phyloP scores from a whole-genome alignment of 2,329 filamentous ascomycete species.

The Monosporascus sp. region DNA sequence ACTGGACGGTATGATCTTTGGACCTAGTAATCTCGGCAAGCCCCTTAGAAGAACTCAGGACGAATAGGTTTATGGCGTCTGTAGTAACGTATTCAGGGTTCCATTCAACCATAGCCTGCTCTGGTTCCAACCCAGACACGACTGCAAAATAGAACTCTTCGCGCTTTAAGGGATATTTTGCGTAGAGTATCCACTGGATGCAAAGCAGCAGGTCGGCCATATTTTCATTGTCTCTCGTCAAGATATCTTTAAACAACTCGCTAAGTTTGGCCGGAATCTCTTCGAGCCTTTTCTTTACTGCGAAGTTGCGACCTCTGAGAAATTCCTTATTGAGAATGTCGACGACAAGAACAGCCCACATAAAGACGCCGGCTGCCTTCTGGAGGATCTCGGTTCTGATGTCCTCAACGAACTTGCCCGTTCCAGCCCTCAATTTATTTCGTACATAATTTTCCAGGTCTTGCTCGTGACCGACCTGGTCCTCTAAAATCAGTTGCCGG shows the following conservation, averaged over 20 bases:
- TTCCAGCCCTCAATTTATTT: conserved; percentile 19
- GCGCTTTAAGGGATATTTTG: neutral
- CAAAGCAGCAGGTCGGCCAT: conserved; percentile 37
- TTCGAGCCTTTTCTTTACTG: conserved; percentile 22
- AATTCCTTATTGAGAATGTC: neutral
- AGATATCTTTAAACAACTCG: conserved; percentile 47
- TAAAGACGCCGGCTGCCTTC: conserved; percentile 31
- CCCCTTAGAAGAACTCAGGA: too few relatives aligned
- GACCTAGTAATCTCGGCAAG: too few relatives aligned
- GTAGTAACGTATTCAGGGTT: too few relatives aligned
- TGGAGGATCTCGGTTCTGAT: conserved; percentile 23
- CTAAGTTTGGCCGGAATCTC: conserved; percentile 34
- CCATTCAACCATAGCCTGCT: too few relatives aligned
- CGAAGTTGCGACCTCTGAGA: conserved; percentile 18
- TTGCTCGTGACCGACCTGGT: conserved; percentile 14
- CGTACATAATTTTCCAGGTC: conserved; percentile 26
- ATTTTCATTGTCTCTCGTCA: conserved; percentile 40
- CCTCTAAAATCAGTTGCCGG: conserved; percentile 19
- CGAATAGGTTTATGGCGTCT: too few relatives aligned
- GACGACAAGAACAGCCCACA: neutral
- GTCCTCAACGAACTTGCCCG: conserved; percentile 4
- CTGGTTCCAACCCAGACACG: too few relatives aligned
- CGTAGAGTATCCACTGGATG: conserved; percentile 32
- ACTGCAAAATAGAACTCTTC: too few relatives aligned
- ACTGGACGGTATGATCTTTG: too few relatives aligned